Evolutionary conservation across 1,284 basidiomycete genomes (phyloP), one percentile per base, ranked within the genome.

Genomic region (Heterobasidion occidentale): DNA sequence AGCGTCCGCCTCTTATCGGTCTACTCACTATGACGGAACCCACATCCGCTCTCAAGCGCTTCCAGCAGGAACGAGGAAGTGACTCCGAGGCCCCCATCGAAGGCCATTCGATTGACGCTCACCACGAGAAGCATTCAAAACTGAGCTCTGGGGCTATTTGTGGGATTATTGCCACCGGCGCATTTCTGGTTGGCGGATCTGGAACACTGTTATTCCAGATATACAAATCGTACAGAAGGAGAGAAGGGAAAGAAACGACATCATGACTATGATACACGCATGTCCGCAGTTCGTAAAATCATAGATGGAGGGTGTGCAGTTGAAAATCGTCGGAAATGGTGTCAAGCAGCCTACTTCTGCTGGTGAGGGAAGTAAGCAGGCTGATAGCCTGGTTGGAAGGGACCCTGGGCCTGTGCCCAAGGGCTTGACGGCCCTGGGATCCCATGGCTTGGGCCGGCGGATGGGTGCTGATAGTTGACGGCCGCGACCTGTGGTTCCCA

Each of bases 11-110:
- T 1, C 60, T 64, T 42, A 71, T 84, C 45, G 80, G 80, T 34
- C 69, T 85, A 11, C 62, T 77, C 58, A 72, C 71, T 53, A 67
- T 76, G 45, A 83, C 79, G 2, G 71, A 83, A 58, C 62, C 73
- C 2, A 56, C 62, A 1, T 42, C 65, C 3, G 70, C 79, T 9
- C 61, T 77, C 38, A 57, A 54, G 11, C 68, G 73, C 17, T 83
- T 84, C 60, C 70, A 70, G 56, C 57, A 61, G 9, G 64, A 65
- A 46, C 75, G 80, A 27, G 81, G 81, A 45, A 61, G 66, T n/a
- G 79, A 82, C 59, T 51, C 66, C 15, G 67, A 70, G 7, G 64
- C 68, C 11, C 64, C 64, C 46, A 64, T 68, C 36, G 56, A 62
- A 44, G 62, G 57, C 48, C 12, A 56, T 61, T 20, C 56, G 57